These are phyloP conservation scores for Plantago ovata DNA, from an alignment of 257 asterid species.

Conservation along the genomic window DNA sequence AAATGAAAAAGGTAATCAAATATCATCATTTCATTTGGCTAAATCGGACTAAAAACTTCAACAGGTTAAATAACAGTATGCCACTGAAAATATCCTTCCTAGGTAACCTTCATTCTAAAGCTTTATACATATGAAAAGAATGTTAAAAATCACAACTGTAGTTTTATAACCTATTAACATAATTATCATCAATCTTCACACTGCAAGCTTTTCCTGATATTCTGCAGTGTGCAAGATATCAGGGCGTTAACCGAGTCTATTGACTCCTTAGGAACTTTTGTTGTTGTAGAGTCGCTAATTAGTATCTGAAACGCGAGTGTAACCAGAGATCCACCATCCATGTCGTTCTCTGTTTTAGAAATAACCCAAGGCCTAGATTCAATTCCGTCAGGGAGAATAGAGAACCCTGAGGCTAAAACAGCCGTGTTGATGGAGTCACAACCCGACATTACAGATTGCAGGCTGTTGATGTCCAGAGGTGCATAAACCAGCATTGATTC, in stretches of 20 bases:
- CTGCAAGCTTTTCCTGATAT: slow-evolving; percentile 60
- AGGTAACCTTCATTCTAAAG: too few relatives aligned
- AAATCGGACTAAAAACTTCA: too few relatives aligned
- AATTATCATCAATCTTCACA: slow-evolving; percentile 50
- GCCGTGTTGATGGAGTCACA: slow-evolving; percentile 67
- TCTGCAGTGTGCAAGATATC: slow-evolving; percentile 57
- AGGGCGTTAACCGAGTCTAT: slow-evolving; percentile 58
- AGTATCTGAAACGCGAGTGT: slow-evolving; percentile 68
- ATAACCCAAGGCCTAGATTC: slow-evolving; percentile 61
- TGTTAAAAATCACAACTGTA: neutral
- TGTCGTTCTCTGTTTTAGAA: slow-evolving; percentile 53
- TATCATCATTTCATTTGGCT: too few relatives aligned
- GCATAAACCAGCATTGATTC: slow-evolving; percentile 73
- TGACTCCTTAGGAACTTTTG: slow-evolving; percentile 46
- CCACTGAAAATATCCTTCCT: too few relatives aligned
- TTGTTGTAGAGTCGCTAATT: slow-evolving; percentile 46
- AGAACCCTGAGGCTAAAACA: slow-evolving; percentile 75
- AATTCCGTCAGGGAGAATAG: slow-evolving; percentile 69
- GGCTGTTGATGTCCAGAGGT: slow-evolving; percentile 60
- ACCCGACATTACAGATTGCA: slow-evolving; percentile 79
- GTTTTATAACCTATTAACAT: slow-evolving; percentile 1
- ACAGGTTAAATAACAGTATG: too few relatives aligned
- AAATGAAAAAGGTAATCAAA: too few relatives aligned
- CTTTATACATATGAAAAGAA: too few relatives aligned
- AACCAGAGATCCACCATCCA: slow-evolving; percentile 78